Conservation (phyloP, 345 rosid genomes). For the Streptanthus diversifolius region DNA sequence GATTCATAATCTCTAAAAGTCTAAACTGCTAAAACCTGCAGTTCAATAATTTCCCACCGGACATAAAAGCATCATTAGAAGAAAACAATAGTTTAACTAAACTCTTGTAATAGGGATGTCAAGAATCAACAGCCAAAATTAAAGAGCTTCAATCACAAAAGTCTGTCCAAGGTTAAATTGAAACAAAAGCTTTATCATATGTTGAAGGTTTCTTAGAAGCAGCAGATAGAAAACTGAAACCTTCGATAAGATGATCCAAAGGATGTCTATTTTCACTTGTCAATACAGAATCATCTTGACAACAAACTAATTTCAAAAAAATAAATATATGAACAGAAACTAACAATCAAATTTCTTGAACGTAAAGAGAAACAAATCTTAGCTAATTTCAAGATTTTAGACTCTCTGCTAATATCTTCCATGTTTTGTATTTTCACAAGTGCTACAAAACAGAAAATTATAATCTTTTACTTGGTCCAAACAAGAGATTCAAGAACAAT, state of each 20-base stretch:
- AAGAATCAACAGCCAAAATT: not conserved
- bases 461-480: not conserved
- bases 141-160: constrained; percentile 3
- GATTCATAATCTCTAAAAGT: not conserved
- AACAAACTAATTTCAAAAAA: not conserved
- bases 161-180: not conserved
- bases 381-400: not conserved
- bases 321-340: not conserved
- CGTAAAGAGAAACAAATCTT: not conserved
- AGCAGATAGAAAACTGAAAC: not conserved
- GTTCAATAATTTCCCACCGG: not conserved
- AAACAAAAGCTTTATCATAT: not conserved
- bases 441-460: not conserved
- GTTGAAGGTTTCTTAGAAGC: not conserved
- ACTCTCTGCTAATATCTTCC: not conserved
- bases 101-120: not conserved
- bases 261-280: not conserved
- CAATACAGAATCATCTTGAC: not conserved
- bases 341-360: not conserved
- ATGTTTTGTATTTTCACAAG: not conserved
- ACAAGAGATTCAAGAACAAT: constrained; percentile 21
- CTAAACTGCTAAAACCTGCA: not conserved
- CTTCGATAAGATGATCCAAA: not conserved
- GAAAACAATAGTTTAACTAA: no score
- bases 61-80: not conserved